These are phyloP conservation scores for Talaromyces adpressus DNA, from an alignment of 495 filamentous ascomycete species.

Conservation along the genomic window DNA sequence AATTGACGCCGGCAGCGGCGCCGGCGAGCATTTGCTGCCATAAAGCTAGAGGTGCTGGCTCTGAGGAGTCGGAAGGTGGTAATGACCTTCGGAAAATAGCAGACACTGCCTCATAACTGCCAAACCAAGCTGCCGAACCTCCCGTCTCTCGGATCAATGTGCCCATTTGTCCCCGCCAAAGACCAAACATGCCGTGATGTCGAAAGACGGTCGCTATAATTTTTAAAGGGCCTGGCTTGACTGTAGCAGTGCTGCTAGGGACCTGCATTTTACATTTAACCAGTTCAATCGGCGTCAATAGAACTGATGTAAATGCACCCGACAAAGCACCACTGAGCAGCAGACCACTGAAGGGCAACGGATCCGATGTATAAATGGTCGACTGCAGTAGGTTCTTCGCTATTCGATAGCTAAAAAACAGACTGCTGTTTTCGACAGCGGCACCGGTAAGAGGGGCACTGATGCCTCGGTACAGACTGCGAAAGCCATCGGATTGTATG, in stretches of 20 bases:
- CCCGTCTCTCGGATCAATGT: conserved; percentile 93
- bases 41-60: conserved; percentile 30
- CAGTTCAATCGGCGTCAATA: conserved; percentile 92
- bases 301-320: conserved; percentile 83
- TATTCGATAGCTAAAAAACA: conserved; percentile 83
- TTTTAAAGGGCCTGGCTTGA: conserved; percentile 40
- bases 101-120: conserved; percentile 75
- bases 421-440: conserved; percentile 83
- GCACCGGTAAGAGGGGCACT: conserved; percentile 86
- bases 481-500: conserved; percentile 59
- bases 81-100: conserved; percentile 48
- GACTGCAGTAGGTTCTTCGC: conserved; percentile 61
- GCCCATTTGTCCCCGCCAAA: conserved; percentile 92
- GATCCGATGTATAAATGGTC: conserved; percentile 42
- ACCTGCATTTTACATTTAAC: conserved; percentile 99
- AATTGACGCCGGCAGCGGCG: conserved; percentile 86
- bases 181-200: conserved; percentile 72
- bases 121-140: conserved; percentile 93
- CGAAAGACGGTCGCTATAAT: conserved; percentile 72
- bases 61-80: conserved; percentile 13
- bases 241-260: conserved; percentile 35
- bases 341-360: conserved; percentile 65
- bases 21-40: conserved; percentile 80
- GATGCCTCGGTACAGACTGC: conserved; percentile 87
- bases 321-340: conserved; percentile 72